Evolutionary conservation across 139 green algal species (phyloP), one percentile per base, ranked within the genome.

Genomic region (Bryopsis sp.): DNA sequence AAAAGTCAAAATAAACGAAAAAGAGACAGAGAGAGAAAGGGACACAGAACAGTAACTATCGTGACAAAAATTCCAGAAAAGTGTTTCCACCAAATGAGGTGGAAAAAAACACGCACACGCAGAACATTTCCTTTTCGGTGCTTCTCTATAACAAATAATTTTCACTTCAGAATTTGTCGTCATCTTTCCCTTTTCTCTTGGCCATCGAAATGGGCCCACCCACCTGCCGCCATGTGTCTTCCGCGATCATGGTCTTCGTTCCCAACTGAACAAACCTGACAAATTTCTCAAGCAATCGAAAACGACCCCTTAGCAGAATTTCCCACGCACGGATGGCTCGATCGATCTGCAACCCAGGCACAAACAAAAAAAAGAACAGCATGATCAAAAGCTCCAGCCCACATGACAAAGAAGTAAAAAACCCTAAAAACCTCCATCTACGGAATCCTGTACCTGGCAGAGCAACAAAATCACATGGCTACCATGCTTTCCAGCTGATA

Each of bases 221-320:
- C 47, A 85, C 82, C 79, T 89, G 80, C 0, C 82, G 68, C 86
- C 86, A 92, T 7, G 81, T 84, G 75, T 92, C 86, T 58, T 92
- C 82, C 2, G 65, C 79, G 1, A 92, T 72, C 15, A 89, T 79
- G 5, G 6, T 38, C 1, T 68, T 0, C 0, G 24, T n/a, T 31
- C 58, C 72, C 15, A 24, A 28, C 26, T 22, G 26, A 38, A 86
- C 68, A 48, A 85, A 92, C 1, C 54, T 58, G 36, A 75, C 81
- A 78, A 79, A 92, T 3, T 67, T 63, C 22, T 86, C 72, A 47
- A 92, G 64, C 32, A 90, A 80, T 4, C 86, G 67, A 70, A 92
- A 92, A 3, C 86, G 74, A 1, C 79, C 80, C 19, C 48, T 4
- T 68, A 92, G 36, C 11, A 86, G 6, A n/a, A 87, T 38, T 33